Conservation (phyloP, 129 eudicot genomes). For the Centella asiatica region DNA sequence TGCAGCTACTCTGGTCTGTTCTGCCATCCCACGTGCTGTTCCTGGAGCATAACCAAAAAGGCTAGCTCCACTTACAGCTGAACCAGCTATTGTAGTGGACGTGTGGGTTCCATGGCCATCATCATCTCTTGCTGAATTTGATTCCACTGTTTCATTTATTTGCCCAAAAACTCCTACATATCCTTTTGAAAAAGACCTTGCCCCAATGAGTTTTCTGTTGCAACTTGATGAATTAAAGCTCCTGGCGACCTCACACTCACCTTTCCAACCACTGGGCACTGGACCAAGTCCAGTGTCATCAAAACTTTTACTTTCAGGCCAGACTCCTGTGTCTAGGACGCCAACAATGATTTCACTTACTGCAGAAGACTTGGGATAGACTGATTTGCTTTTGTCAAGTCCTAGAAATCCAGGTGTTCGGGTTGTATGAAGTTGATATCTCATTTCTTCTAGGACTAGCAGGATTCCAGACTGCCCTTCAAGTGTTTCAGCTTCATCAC, state of each 20-base stretch:
- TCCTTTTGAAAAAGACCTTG: conserved; percentile 1
- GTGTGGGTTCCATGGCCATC: conserved; percentile 88
- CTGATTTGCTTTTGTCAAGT: conserved; percentile 24
- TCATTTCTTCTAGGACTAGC: conserved; percentile 42
- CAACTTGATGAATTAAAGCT: conserved; percentile 42
- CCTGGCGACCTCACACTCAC: conserved; percentile 50
- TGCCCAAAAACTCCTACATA: neutral
- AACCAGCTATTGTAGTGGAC: conserved; percentile 57
- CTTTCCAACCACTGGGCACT: conserved; percentile 60
- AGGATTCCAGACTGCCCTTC: conserved; percentile 42
- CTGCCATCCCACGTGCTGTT: conserved; percentile 76
- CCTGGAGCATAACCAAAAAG: conserved; percentile 66
- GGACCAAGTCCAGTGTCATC: conserved; percentile 61
- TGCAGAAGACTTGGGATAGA: conserved; percentile 17
- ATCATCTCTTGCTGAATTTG: conserved; percentile 39
- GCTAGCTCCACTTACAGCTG: conserved; percentile 52
- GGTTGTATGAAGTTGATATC: conserved; percentile 67
- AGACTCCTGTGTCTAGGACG: conserved; percentile 77
- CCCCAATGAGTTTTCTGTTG: conserved; percentile 12
- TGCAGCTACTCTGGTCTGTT: conserved; percentile 52
- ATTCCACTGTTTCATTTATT: conserved; percentile 1
- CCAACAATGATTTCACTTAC: conserved; percentile 58
- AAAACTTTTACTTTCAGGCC: conserved; percentile 63
- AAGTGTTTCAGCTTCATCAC: conserved; percentile 41
- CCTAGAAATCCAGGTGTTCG: conserved; percentile 70